Percentiles rank a stretch among this genome's conserved stretches.
Evolutionary conservation across 2,329 filamentous ascomycete species (phyloP).

Genomic region (Malbranchea zuffiana): DNA sequence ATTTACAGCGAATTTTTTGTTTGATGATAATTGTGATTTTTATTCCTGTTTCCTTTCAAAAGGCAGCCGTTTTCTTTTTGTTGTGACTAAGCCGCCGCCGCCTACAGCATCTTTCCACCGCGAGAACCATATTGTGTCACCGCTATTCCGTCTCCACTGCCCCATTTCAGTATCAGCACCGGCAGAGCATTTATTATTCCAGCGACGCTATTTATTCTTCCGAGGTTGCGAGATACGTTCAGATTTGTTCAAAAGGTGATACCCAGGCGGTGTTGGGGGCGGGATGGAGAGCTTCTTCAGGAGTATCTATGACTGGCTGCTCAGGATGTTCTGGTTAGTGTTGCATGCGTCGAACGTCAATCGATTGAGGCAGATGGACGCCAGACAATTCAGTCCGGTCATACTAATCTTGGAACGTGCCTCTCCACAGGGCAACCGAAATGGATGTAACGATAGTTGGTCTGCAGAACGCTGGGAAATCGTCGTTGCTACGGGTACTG

Average conservation of each 20-base stretch:
- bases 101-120: no score
- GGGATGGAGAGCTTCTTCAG: constrained; percentile 86
- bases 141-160: no score
- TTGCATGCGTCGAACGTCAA: neutral
- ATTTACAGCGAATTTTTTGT: no score
- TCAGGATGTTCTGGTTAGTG: constrained; percentile 84
- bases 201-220: constrained; percentile 15
- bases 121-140: no score
- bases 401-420: no score
- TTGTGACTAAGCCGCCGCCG: no score
- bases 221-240: constrained; percentile 6
- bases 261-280: constrained; percentile 14
- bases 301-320: constrained; percentile 93
- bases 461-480: constrained; percentile 95
- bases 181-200: no score
- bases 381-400: neutral
- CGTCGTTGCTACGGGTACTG: constrained; percentile 81
- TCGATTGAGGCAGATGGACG: neutral
- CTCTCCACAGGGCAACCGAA: constrained; percentile 71
- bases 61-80: no score
- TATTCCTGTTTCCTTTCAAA: no score
- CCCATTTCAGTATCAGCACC: no score
- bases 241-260: no score
- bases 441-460: constrained; percentile 99
- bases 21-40: no score